phyloP scores from a whole-genome alignment of 306 rosid species.

The Cucurbita moschata region DNA sequence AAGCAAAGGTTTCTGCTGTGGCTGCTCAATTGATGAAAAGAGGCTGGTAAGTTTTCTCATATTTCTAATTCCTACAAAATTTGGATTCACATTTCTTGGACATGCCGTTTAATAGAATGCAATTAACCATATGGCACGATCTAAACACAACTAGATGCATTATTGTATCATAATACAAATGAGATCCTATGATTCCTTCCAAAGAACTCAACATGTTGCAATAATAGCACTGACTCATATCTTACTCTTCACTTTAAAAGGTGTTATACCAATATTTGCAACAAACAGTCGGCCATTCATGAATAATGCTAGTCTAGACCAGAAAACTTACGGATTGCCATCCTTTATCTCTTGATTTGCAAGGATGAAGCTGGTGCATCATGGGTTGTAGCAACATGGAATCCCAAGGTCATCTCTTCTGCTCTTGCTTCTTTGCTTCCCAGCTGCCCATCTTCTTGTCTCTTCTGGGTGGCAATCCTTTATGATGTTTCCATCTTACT shows the following conservation, averaged over 20 bases:
- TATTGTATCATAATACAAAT: background rate
- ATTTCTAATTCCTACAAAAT: background rate
- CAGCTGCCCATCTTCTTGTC: background rate
- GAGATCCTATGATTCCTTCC: background rate
- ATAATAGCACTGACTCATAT: background rate
- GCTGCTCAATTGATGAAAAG: constrained; percentile 93
- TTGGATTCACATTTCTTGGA: background rate
- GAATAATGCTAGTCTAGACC: background rate
- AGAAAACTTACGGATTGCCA: background rate
- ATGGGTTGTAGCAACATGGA: background rate
- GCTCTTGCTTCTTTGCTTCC: background rate
- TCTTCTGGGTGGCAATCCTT: background rate
- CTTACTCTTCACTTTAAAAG: background rate
- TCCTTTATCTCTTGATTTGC: background rate
- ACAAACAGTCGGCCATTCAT: background rate
- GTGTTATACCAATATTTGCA: background rate
- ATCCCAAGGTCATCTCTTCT: background rate
- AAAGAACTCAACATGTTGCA: background rate
- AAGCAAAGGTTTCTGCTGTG: constrained; percentile 79
- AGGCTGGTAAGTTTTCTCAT: constrained; percentile 58
- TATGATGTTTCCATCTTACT: background rate
- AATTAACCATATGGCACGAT: background rate
- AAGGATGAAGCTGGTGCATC: background rate
- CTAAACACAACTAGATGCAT: background rate
- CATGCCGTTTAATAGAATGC: background rate